A percentile compares a stretch with the other conserved stretches of the same genome.
Evolutionary conservation across 108 stramenopile genomes (phyloP).

Genomic region (Cyclotella kingstonii): DNA sequence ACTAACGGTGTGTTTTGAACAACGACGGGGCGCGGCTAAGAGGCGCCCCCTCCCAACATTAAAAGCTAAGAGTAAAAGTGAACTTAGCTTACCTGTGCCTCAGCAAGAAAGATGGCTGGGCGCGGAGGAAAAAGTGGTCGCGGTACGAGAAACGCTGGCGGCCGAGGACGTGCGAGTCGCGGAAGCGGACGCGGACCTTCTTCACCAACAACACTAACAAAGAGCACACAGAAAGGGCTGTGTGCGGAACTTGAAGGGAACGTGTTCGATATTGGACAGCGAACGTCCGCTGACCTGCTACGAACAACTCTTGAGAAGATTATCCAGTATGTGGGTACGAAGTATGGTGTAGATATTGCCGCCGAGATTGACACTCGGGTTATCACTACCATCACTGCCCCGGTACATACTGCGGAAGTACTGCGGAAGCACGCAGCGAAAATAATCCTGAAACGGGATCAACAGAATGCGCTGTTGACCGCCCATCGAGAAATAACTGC

Average conservation of each 20-base stretch:
- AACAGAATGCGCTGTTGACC: neutral
- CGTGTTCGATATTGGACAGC: neutral
- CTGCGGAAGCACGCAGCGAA: neutral
- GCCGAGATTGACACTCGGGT: neutral
- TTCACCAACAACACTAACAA: neutral
- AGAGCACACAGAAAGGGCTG: neutral
- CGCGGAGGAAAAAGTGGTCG: too few relatives aligned
- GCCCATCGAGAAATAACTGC: neutral
- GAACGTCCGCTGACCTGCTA: neutral
- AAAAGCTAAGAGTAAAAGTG: too few relatives aligned
- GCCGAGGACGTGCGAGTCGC: neutral
- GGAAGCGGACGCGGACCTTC: neutral
- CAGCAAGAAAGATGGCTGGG: too few relatives aligned
- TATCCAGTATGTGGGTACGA: neutral
- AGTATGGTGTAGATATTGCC: neutral
- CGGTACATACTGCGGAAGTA: neutral
- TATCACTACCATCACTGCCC: neutral
- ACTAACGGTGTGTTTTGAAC: too few relatives aligned
- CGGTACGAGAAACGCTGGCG: too few relatives aligned
- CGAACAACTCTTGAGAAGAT: neutral
- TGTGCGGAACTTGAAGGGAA: neutral
- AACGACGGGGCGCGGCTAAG: too few relatives aligned
- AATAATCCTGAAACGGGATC: neutral
- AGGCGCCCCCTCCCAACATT: too few relatives aligned
- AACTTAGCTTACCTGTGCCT: too few relatives aligned